A percentile compares a stretch with the other conserved stretches of the same genome.
phyloP scores from a whole-genome alignment of 805 yeast genomes.

The Isabelozyma pseudorhagii region DNA sequence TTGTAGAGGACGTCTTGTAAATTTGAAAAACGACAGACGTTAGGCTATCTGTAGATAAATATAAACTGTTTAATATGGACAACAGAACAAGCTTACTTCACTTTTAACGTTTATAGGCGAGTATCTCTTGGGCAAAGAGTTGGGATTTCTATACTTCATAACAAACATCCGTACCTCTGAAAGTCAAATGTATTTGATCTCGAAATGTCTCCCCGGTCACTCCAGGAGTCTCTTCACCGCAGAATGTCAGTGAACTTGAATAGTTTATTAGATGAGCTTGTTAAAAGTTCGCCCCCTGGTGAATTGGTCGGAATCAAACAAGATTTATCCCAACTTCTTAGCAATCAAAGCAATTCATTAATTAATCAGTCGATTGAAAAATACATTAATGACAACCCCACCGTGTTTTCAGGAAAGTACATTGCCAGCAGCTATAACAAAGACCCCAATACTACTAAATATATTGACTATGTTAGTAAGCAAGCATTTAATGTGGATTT shows the following conservation, averaged over 20 bases:
- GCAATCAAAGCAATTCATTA: constrained; percentile 13
- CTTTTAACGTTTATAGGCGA: background rate
- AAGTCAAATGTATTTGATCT: background rate
- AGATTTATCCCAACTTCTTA: constrained; percentile 22
- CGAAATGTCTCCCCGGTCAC: background rate
- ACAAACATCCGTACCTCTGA: no score
- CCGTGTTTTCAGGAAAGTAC: constrained; percentile 24
- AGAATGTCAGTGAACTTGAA: constrained; percentile 22
- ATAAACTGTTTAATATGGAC: background rate
- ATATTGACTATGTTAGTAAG: constrained; percentile 48
- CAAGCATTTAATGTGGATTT: constrained; percentile 60
- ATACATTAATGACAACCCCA: constrained; percentile 25
- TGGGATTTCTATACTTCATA: no score
- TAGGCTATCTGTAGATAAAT: no score
- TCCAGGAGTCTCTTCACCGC: no score
- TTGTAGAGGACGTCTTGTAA: background rate
- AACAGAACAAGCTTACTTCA: no score
- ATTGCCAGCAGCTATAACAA: constrained; percentile 34
- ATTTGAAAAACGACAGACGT: no score
- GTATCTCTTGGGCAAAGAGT: no score
- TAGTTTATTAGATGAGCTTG: constrained; percentile 26
- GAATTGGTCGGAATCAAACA: constrained; percentile 28
- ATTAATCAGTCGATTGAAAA: constrained; percentile 27
- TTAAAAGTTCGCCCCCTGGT: constrained; percentile 36
- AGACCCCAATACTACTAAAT: constrained; percentile 38